Evolutionary conservation across 169 alveolate genomes (phyloP).

Genomic region (Besnoitia besnoiti): DNA sequence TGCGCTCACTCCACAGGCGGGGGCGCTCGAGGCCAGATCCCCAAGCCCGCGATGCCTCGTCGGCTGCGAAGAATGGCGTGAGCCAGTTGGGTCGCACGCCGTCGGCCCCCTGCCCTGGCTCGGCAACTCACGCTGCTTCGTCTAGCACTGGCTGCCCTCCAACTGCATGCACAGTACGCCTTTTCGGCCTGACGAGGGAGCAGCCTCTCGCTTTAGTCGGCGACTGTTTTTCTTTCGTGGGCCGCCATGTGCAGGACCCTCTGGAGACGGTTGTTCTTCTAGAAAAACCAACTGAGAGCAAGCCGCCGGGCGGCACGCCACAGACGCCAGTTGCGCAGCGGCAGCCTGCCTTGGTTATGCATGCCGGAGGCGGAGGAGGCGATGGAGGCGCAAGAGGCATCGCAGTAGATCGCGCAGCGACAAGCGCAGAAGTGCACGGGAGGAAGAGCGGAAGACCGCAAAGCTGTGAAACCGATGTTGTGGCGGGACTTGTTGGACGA

Average conservation of each 20-base stretch:
- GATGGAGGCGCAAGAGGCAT: not conserved
- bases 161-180: not conserved
- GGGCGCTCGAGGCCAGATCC: not conserved
- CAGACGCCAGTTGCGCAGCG: not conserved
- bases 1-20: not conserved
- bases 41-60: not conserved
- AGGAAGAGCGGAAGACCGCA: not conserved
- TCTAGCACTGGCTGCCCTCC: not conserved
- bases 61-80: not conserved
- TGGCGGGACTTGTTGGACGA: not conserved
- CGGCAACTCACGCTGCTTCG: not conserved
- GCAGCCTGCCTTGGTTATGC: not conserved
- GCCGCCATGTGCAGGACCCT: not conserved
- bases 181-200: not conserved
- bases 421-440: not conserved
- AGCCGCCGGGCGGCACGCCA: not conserved
- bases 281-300: not conserved
- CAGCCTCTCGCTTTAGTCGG: not conserved
- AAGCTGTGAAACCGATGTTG: not conserved
- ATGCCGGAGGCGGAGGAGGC: not conserved
- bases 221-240: slow-evolving; percentile 19
- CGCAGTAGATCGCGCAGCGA: not conserved
- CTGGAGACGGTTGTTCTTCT: not conserved
- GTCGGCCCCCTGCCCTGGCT: not conserved
- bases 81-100: not conserved